Evolutionary conservation across 2,329 filamentous ascomycete species (phyloP).

Genomic region (Aspergillus eucalypticola): DNA sequence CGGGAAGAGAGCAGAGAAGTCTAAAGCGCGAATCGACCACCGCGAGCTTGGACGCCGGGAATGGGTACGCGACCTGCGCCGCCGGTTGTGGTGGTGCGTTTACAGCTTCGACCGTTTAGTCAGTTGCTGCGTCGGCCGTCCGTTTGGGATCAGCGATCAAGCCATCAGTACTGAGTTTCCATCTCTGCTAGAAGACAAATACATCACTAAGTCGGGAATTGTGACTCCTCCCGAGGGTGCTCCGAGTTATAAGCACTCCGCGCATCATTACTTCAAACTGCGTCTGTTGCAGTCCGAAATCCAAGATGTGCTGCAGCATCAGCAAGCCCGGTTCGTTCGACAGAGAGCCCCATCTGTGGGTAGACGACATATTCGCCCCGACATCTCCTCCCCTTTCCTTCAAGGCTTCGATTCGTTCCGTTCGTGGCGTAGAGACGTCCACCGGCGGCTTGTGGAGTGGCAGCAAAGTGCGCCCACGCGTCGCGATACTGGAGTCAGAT

Average conservation of each 20-base stretch:
- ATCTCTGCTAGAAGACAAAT: conserved; percentile 81
- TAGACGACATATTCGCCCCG: conserved; percentile 74
- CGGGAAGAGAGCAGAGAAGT: conserved; percentile 23
- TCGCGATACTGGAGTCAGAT: conserved; percentile 79
- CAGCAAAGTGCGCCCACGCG: conserved; percentile 77
- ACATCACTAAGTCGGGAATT: conserved; percentile 80
- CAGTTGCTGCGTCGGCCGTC: conserved; percentile 87
- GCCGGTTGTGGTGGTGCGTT: conserved; percentile 94
- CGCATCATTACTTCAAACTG: conserved; percentile 88
- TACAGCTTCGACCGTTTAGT: conserved; percentile 95
- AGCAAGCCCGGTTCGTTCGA: conserved; percentile 79
- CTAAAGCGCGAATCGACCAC: conserved; percentile 46
- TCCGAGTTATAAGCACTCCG: conserved; percentile 85
- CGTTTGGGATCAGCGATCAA: conserved; percentile 93
- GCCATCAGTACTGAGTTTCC: conserved; percentile 95
- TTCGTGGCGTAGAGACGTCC: conserved; percentile 85
- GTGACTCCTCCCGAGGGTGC: conserved; percentile 60
- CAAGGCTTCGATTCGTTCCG: conserved; percentile 81
- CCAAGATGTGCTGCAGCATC: conserved; percentile 86
- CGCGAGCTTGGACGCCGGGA: conserved; percentile 69
- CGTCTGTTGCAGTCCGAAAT: conserved; percentile 92
- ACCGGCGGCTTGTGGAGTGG: conserved; percentile 81
- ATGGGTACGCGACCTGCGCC: conserved; percentile 81
- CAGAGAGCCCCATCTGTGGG: conserved; percentile 62
- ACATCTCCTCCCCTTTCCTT: conserved; percentile 81